Base-by-base conservation (phyloP, 306 rosid species). In the Oemleria cerasiformis region DNA sequence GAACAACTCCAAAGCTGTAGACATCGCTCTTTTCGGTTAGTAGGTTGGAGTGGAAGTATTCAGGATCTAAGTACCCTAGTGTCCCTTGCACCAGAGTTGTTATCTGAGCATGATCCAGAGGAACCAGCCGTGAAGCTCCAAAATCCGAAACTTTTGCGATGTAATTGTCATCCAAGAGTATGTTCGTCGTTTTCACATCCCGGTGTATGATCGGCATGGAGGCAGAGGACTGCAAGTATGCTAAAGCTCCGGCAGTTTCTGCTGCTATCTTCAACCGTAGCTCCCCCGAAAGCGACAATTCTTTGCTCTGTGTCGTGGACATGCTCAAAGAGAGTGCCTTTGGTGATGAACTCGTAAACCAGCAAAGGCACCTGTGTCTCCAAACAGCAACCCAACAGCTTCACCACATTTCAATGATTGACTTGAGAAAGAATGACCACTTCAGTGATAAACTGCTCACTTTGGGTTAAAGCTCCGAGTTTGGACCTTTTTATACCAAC, bases 1-100 rank as follows among this genome's bases (percentile, higher is more conserved):
- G 42, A 30, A 78, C 81, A 42, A 78, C 81, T 49, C 77, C 77
- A 3, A 78, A 78, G 54, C 81, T 72, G 23, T 72, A 78, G 9
- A 78, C 77, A 2, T 78, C 73, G 39, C 81, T 78, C 49, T 72
- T 65, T 19, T 78, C 77, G 0, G 81, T 78, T 7, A 72, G 58
- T 47, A 58, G 66, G 74, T 65, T 78, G 9, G 78, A 48, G 5
- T 67, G 78, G 9, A 78, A 58, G 51, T 78, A 78, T 60, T 67
- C 78, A 5, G 82, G 82, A 36, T 78, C 82, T 3, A 78, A 50
- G 74, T 73, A 78, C 8, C 78, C 78, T 0, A 68, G 49, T 21
- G 73, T 68, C 16, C 73, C 73, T 53, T 54, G 73, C 23, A 53
- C 51, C 43, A 68, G 50, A 20, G 73, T 68, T 16, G 63, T 68